phyloP scores from a whole-genome alignment of 2,329 filamentous ascomycete genomes.

The Fusarium veterinarium region DNA sequence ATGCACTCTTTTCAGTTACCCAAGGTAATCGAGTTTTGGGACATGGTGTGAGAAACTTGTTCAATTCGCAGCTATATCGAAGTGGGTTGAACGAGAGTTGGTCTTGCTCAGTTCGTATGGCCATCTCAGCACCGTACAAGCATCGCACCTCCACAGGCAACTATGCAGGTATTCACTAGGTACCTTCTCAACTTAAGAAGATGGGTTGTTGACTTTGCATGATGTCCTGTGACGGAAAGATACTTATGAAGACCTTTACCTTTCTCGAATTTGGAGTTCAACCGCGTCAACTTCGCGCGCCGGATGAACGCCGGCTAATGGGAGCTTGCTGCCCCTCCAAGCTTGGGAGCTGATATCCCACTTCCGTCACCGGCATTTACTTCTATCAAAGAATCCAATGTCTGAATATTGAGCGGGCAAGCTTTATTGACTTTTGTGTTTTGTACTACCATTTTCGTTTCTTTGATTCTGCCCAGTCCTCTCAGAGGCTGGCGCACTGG shows the following conservation, averaged over 20 bases:
- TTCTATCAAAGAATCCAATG: conserved; percentile 20
- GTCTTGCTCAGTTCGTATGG: background rate
- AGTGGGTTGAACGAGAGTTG: background rate
- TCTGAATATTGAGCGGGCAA: background rate
- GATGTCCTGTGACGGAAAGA: background rate
- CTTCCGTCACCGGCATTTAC: conserved; percentile 20
- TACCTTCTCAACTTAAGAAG: background rate
- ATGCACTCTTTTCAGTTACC: background rate
- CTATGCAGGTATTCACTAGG: background rate
- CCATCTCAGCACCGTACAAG: background rate
- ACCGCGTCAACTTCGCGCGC: conserved; percentile 20
- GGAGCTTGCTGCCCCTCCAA: conserved; percentile 44
- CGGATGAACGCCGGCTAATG: conserved; percentile 42
- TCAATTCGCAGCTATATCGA: background rate
- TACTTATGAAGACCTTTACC: background rate
- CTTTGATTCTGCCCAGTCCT: conserved; percentile 8
- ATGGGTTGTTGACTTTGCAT: background rate
- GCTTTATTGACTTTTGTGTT: background rate
- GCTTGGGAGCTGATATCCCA: conserved; percentile 34
- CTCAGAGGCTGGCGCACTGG: conserved; percentile 15
- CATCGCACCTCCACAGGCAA: background rate
- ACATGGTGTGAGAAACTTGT: background rate
- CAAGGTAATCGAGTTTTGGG: background rate
- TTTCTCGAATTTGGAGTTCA: background rate
- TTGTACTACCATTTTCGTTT: background rate